Evolutionary conservation across 371 early-diverging fungal species (phyloP).

Genomic region (Dichotomocladium elegans): DNA sequence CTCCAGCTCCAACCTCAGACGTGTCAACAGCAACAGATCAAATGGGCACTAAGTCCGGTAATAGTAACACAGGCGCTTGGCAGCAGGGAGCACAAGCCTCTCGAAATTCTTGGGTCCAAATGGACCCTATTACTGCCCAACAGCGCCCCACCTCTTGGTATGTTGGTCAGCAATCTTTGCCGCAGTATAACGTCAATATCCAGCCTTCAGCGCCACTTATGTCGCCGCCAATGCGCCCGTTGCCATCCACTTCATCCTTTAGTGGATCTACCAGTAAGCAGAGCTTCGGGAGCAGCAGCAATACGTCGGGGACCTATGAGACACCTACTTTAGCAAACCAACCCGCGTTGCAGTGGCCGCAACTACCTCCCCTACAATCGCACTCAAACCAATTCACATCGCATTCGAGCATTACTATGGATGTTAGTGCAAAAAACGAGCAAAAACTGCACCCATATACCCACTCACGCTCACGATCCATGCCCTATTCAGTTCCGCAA

Average conservation of each 20-base stretch:
- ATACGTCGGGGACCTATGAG: too few species aligned
- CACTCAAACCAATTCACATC: conserved; percentile 6
- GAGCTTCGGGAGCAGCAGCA: too few species aligned
- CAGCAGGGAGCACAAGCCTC: conserved; percentile 11
- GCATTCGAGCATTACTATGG: neutral
- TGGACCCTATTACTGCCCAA: conserved; percentile 3
- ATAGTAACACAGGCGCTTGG: conserved; percentile 2
- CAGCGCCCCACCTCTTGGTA: conserved; percentile 11
- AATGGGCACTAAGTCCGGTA: neutral
- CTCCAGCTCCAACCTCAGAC: neutral
- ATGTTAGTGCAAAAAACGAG: conserved; percentile 1
- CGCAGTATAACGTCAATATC: neutral
- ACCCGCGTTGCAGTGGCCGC: neutral
- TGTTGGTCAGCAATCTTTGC: conserved; percentile 1
- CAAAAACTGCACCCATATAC: conserved; percentile 14
- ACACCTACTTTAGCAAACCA: too few species aligned
- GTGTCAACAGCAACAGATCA: neutral
- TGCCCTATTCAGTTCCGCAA: conserved; percentile 13
- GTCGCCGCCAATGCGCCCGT: neutral
- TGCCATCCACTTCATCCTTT: too few species aligned
- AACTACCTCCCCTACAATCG: neutral
- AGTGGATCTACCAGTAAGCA: too few species aligned
- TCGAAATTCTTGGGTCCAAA: conserved; percentile 9
- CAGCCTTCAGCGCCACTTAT: conserved; percentile 2
- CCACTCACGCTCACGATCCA: conserved; percentile 37